Evolutionary conservation across 164 flowering plant genomes (phyloP), one percentile per base, ranked within the genome.

Genomic region (Umbilicus rupestris): DNA sequence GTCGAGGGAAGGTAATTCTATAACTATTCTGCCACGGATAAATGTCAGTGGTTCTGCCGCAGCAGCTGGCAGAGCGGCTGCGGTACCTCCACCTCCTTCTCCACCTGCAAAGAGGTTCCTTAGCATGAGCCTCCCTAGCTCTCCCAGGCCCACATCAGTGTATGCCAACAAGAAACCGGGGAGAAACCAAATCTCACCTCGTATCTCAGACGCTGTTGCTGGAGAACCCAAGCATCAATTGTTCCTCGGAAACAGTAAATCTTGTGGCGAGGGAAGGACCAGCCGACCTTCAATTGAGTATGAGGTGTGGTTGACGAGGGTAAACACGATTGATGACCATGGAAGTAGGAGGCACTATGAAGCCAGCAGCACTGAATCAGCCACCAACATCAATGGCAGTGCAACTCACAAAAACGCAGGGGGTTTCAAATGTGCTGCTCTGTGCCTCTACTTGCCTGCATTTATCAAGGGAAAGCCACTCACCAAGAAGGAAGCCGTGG

Each of bases 181-280:
- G 31, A 66, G 62, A 52, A 66, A 24, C 62, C 62, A 66, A 35
- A 12, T 26, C 46, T 39, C 60, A 10, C 44, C 16, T 46, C 39
- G 39, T 65, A 20, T 55, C 20, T 11, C 33, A 28, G 60, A 26
- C 12, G 60, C 33, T 7, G 33, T 16, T 41, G 45, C 22, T 7
- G 28, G 30, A 47, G 26, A 45, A 10, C 26, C 31, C 41, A n/a
- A 57, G 46, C 39, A 68, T 14, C 64, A 72, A 15, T 31, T 28
- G 26, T 62, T 49, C 22, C 28, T 83, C 14, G 55, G 69, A 9
- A 73, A 83, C 65, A 89, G 92, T 79, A 85, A 87, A 74, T 89
- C 92, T 5, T 79, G 86, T n/a, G 84, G 82, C 1, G 87, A 82
- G 64, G 83, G 85, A 24, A 71, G 88, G 71, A 29, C 76, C 2